Conservation (phyloP, 1,284 basidiomycete genomes). For the Melampsora americana region DNA sequence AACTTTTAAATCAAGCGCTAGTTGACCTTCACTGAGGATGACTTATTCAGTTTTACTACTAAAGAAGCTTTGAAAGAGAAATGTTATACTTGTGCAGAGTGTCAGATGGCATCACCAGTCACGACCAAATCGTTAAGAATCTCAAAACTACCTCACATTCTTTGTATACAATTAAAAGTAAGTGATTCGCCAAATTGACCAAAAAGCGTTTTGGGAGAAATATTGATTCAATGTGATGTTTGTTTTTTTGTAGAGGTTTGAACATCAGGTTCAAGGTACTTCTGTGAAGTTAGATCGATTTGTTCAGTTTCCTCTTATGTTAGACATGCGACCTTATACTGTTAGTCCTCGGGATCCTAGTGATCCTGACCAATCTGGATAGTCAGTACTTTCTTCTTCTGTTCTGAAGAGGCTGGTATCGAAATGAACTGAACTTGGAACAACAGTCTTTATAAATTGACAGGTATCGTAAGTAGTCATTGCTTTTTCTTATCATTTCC, state of each 20-base stretch:
- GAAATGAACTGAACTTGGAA: background rate
- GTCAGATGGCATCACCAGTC: slow-evolving; percentile 13
- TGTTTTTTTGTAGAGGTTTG: slow-evolving; percentile 29
- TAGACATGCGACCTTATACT: slow-evolving; percentile 39
- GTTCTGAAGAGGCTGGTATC: too few species aligned
- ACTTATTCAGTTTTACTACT: slow-evolving; percentile 25
- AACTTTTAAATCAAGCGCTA: background rate
- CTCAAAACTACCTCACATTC: slow-evolving; percentile 27
- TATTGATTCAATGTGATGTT: too few species aligned
- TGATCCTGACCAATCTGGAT: background rate
- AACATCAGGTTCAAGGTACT: slow-evolving; percentile 18
- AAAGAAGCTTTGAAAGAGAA: slow-evolving; percentile 26
- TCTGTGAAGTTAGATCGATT: slow-evolving; percentile 22
- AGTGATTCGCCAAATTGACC: background rate
- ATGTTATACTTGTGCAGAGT: slow-evolving; percentile 27
- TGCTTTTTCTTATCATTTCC: background rate
- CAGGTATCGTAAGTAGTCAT: slow-evolving; percentile 23
- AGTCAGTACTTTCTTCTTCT: background rate
- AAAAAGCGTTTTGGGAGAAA: background rate
- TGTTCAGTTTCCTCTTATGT: slow-evolving; percentile 38
- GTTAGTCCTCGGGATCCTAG: background rate
- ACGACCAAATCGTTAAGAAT: slow-evolving; percentile 35
- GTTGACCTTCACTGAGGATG: background rate
- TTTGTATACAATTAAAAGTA: slow-evolving; percentile 43
- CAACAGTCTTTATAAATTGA: slow-evolving; percentile 24